Evolutionary conservation across 257 asterid genomes (phyloP), one percentile per base, ranked within the genome.

Genomic region (Fraxinus quadrangulata): DNA sequence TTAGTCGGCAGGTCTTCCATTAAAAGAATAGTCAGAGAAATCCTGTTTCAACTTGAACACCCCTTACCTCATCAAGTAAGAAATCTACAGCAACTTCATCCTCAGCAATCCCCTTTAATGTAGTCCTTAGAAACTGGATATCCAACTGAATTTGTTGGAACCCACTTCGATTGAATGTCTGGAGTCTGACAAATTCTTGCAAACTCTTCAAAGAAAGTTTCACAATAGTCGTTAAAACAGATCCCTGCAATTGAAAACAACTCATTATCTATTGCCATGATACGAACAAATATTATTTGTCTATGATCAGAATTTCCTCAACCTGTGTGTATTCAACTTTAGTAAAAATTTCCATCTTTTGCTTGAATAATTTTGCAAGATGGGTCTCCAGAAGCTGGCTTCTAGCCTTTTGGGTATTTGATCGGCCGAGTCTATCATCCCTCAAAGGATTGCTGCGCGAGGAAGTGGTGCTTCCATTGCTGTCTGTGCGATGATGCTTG

Each of bases 361-460:
- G 97, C 88, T 95, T 91, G 74, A 95, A 95, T 86, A 95, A 80
- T 79, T 91, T 95, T 24, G 99, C 99, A 36, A 95, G 92, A 86
- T 95, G 99, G 51, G 94, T 88, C 93, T 95, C 99, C 74, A 95
- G 88, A 80, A 95, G 97, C 85, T 95, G 99, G 89, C 98, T 95
- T 85, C 97, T 88, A 40, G 97, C 98, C 84, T 83, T 93, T 73
- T 93, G 99, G 75, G 97, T 87, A 79, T 87, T 93, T 45, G 98
- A 90, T 71, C 92, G 84, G 84, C 78, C 78, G 81, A 90, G 74
- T 84, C 83, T 87, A 80, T 93, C 99, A 81, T 93, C 98, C 83
- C 97, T 89, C 83, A 93, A 82, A 68, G 97, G 90, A 87, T 92
- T 95, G 88, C 98, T 93, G 75, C 98, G 97, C 13, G 99, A 93